These are phyloP conservation scores for Colletotrichum limetticola DNA, from an alignment of 2,329 filamentous ascomycete genomes.

Conservation along the genomic window DNA sequence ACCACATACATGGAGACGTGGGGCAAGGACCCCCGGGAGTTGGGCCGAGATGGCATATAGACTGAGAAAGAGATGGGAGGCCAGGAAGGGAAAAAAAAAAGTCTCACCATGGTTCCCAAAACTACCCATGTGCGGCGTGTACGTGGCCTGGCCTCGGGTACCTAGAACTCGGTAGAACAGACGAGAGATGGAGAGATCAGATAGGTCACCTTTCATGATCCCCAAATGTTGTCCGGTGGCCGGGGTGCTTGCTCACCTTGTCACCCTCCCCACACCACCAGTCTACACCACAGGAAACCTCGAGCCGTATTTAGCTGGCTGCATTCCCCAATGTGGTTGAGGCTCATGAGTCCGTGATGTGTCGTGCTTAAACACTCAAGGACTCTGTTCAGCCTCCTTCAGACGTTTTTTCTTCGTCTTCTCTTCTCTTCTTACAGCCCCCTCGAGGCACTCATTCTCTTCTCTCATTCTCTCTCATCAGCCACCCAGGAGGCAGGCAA, in stretches of 20 bases:
- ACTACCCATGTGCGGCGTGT: slow-evolving; percentile 7
- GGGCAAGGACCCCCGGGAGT: slow-evolving; percentile 25
- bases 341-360: slow-evolving; percentile 10
- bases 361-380: slow-evolving; percentile 8
- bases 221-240: slow-evolving; percentile 22
- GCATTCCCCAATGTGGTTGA: slow-evolving; percentile 33
- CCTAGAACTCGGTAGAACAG: slow-evolving; percentile 11
- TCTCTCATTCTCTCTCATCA: slow-evolving; percentile 3
- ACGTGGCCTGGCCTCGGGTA: slow-evolving; percentile 4
- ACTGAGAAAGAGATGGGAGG: not conserved
- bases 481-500: slow-evolving; percentile 19
- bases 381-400: slow-evolving; percentile 1
- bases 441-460: slow-evolving; percentile 18
- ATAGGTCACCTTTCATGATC: slow-evolving; percentile 14
- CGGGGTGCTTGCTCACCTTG: not conserved
- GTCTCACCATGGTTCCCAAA: slow-evolving; percentile 30
- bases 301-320: slow-evolving; percentile 32
- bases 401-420: slow-evolving; percentile 12
- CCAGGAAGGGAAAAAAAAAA: not conserved
- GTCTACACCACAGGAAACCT: not conserved
- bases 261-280: not conserved
- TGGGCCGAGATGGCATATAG: slow-evolving; percentile 15
- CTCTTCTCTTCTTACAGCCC: slow-evolving; percentile 16
- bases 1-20: slow-evolving; percentile 6
- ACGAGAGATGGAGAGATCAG: slow-evolving; percentile 3